Base-by-base conservation (phyloP, 176 grass and related monocot species). In the Puya raimondii region DNA sequence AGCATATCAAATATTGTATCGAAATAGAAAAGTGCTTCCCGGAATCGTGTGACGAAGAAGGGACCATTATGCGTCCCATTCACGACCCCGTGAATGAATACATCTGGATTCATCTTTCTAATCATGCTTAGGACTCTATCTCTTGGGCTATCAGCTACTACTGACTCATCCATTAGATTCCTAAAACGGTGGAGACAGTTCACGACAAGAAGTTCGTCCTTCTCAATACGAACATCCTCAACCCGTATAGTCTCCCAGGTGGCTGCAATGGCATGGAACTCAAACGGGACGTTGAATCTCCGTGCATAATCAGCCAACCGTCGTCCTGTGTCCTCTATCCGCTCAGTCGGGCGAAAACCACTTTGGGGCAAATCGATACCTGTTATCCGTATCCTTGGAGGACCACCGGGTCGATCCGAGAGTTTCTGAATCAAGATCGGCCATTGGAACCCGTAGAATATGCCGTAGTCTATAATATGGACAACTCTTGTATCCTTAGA, bases 291-390 rank as follows among this genome's bases (percentile, higher is more conserved):
- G 3, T 77, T 73, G 3, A 87, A 56, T 57, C 67, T 64, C 0
- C 29, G 48, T 23, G 85, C 86, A 10, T 64, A 78, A 16, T 33
- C 70, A 63, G 61, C 70, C 6, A 84, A 77, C 0, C 86, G 81
- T 8, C 75, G 70, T 1, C 86, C 86, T 54, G 86, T 81, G 64
- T 84, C 75, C 22, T 88, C 78, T 4, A 81, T 68, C 51, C 70
- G 81, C 27, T 58, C 23, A 14, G 74, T 56, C 42, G 86, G 86
- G 49, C 86, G 86, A 74, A 88, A 88, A 22, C 86, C 86, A 1
- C 65, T 78, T 71, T 78, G 58, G 0, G 81, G 86, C 11, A 81
- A 17, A 27, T 81, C 81, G 13, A 88, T 81, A 4, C 70, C 71
- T 5, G 81, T 88, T 21, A 88, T 47, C 66, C 81, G 73, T 66